Conservation (phyloP, 352 stramenopile genomes). For the Globisporangium parvum region DNA sequence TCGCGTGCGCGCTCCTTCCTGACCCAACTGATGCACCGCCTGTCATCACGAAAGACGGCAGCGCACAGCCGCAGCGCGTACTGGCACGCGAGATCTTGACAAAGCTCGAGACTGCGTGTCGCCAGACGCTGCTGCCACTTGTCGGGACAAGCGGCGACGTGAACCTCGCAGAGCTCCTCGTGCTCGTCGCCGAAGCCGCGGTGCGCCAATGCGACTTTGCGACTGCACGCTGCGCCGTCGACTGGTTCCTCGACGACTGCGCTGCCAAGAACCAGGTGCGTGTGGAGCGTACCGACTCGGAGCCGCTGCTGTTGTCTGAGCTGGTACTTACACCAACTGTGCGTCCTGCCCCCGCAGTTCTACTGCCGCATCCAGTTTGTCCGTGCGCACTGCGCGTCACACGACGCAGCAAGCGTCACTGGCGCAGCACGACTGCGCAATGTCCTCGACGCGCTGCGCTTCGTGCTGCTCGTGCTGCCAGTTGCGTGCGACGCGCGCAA, state of each 20-base stretch:
- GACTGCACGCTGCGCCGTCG: conserved; percentile 37
- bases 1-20: conserved; percentile 33
- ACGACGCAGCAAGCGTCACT: conserved; percentile 30
- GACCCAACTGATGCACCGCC: conserved; percentile 9
- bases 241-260: conserved; percentile 70
- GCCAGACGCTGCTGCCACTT: conserved; percentile 32
- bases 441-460: conserved; percentile 71
- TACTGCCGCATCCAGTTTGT: conserved; percentile 85
- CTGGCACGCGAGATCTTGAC: conserved; percentile 29
- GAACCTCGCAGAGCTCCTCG: conserved; percentile 66
- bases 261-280: conserved; percentile 72
- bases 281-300: not conserved
- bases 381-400: conserved; percentile 52
- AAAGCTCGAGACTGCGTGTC: conserved; percentile 21
- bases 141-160: conserved; percentile 17
- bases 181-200: conserved; percentile 65
- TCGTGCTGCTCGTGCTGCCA: conserved; percentile 64
- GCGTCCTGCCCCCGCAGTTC: conserved; percentile 42
- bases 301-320: not conserved
- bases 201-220: conserved; percentile 64
- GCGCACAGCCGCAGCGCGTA: conserved; percentile 12
- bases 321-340: not conserved
- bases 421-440: conserved; percentile 35
- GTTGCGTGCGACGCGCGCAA: conserved; percentile 57
- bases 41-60: not conserved